phyloP scores from a whole-genome alignment of 805 yeast species.

The Candida suzukii region DNA sequence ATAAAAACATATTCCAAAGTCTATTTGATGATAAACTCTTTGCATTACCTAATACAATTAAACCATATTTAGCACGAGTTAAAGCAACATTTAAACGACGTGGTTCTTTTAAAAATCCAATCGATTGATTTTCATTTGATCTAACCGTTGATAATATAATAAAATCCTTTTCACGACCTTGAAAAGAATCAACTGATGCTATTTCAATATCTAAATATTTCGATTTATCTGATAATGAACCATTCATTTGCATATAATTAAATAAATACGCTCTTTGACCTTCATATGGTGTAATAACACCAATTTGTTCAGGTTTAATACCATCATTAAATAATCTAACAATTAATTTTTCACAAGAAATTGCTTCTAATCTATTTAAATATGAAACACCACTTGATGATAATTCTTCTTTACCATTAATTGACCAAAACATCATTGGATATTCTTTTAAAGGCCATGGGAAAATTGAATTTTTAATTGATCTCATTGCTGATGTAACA shows the following conservation, averaged over 20 bases:
- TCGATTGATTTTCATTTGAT: constrained; percentile 63
- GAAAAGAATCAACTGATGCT: constrained; percentile 67
- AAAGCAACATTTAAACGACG: constrained; percentile 85
- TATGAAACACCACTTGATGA: constrained; percentile 75
- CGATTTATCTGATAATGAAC: constrained; percentile 53
- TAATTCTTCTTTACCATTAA: constrained; percentile 83
- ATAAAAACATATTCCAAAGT: constrained; percentile 72
- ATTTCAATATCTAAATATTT: constrained; percentile 72
- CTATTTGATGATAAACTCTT: constrained; percentile 60
- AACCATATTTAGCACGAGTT: constrained; percentile 81
- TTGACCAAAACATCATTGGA: constrained; percentile 97
- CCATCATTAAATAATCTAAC: constrained; percentile 72
- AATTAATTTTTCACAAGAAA: constrained; percentile 76
- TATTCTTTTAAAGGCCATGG: constrained; percentile 86
- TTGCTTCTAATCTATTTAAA: constrained; percentile 82
- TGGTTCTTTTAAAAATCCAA: constrained; percentile 82
- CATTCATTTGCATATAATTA: constrained; percentile 70
- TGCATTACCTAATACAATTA: constrained; percentile 80
- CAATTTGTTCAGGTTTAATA: constrained; percentile 72
- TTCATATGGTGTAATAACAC: constrained; percentile 91
- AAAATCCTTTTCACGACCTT: constrained; percentile 51
- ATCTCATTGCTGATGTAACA: constrained; percentile 70
- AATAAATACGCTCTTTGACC: constrained; percentile 83
- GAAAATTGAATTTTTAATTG: constrained; percentile 47
- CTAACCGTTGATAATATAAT: constrained; percentile 46